Percentiles rank a stretch among this genome's conserved stretches.
phyloP scores from a whole-genome alignment of 495 filamentous ascomycete species.

The Annulohypoxylon bovei region DNA sequence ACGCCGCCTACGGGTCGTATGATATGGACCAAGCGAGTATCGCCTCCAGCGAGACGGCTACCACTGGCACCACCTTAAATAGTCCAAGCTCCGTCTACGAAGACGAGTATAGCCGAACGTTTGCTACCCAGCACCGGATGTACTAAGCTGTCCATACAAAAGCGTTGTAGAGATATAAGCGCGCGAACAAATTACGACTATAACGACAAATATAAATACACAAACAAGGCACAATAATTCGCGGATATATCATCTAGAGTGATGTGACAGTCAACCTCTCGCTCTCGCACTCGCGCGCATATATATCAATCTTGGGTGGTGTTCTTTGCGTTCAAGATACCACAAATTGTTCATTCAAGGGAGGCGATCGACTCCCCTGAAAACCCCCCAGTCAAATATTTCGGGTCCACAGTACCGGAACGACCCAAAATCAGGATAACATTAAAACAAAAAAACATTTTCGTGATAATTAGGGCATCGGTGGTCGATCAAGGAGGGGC shows the following conservation, averaged over 20 bases:
- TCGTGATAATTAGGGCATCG: not conserved
- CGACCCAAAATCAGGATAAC: conserved; percentile 1
- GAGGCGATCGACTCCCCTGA: conserved; percentile 12
- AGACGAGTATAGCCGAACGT: conserved; percentile 52
- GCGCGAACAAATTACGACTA: conserved; percentile 11
- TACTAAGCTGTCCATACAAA: conserved; percentile 42
- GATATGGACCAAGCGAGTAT: conserved; percentile 58
- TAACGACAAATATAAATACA: conserved; percentile 19
- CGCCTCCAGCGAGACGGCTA: conserved; percentile 44
- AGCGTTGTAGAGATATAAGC: not conserved
- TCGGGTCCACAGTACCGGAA: conserved; percentile 2
- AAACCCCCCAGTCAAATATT: not conserved
- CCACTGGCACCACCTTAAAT: conserved; percentile 40
- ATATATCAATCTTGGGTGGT: conserved; percentile 39
- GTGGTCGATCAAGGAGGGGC: not conserved
- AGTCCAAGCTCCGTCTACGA: conserved; percentile 55
- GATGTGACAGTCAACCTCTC: not conserved
- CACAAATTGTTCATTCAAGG: conserved; percentile 28
- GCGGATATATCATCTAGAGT: conserved; percentile 4
- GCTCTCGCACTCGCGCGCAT: conserved; percentile 5
- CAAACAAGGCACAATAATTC: conserved; percentile 10
- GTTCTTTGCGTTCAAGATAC: conserved; percentile 45
- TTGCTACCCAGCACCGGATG: conserved; percentile 54
- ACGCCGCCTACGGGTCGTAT: conserved; percentile 55
- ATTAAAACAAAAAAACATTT: not conserved